These are phyloP conservation scores for Tremellales sp. DNA, from an alignment of 1,284 basidiomycete species.

Conservation along the genomic window DNA sequence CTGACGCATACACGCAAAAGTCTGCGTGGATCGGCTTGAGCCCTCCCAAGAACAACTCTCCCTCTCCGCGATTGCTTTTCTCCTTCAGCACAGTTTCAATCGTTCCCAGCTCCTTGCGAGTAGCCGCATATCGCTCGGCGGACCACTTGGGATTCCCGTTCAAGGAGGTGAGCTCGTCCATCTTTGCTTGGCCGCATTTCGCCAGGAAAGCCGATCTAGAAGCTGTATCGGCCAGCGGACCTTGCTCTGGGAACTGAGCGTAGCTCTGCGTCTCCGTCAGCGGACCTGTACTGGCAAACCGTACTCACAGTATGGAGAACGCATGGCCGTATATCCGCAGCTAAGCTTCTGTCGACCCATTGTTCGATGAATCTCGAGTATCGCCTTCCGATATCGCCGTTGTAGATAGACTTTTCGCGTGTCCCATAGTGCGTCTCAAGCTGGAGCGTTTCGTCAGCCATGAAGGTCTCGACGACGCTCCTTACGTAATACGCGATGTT, in stretches of 20 bases:
- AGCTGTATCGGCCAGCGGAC: constrained; percentile 5
- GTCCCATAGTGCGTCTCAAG: constrained; percentile 13
- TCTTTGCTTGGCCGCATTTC: constrained; percentile 18
- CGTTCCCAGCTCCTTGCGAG: constrained; percentile 12
- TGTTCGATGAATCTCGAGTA: constrained; percentile 18
- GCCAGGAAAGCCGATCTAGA: constrained; percentile 15
- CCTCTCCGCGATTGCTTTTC: constrained; percentile 7
- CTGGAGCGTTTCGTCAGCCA: background rate
- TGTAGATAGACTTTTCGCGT: constrained; percentile 10
- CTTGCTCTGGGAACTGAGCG: constrained; percentile 10
- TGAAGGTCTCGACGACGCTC: background rate
- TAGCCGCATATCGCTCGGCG: constrained; percentile 9
- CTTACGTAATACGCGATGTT: constrained; percentile 17
- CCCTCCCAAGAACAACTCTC: constrained; percentile 13
- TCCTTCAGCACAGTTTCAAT: constrained; percentile 11
- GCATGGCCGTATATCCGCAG: constrained; percentile 13
- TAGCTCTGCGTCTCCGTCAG: constrained; percentile 10
- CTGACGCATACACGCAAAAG: constrained; percentile 18
- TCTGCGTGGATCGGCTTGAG: constrained; percentile 15
- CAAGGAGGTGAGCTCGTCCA: constrained; percentile 13
- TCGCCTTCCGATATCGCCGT: constrained; percentile 8
- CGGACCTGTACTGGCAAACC: background rate
- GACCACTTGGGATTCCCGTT: constrained; percentile 13
- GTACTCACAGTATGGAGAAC: constrained; percentile 15
- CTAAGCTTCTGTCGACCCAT: constrained; percentile 18